phyloP scores from a whole-genome alignment of 495 filamentous ascomycete species.

The Halenospora varia region DNA sequence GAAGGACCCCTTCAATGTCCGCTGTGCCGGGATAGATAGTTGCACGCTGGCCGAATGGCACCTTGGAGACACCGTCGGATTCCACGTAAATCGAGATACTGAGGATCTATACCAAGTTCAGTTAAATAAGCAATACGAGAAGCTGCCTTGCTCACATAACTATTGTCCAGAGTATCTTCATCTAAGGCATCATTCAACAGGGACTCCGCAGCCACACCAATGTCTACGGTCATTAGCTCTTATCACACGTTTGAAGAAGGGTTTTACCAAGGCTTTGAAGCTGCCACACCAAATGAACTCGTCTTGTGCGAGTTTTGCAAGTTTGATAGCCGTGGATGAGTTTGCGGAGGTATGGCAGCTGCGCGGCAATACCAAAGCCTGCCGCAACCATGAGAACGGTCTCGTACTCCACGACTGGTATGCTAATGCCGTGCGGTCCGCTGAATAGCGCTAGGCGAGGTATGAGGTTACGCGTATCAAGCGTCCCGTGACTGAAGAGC shows the following conservation, averaged over 20 bases:
- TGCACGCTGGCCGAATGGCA: not conserved
- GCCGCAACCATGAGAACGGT: conserved; percentile 30
- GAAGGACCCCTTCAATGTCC: not conserved
- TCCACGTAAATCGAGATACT: conserved; percentile 1
- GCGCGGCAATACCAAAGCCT: too few species aligned
- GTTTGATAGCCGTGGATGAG: conserved; percentile 31
- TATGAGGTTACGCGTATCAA: conserved; percentile 17
- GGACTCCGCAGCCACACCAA: not conserved
- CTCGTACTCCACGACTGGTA: conserved; percentile 26
- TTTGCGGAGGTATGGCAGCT: conserved; percentile 31
- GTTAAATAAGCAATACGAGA: not conserved
- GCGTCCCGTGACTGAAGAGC: too few species aligned
- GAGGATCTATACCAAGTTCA: too few species aligned
- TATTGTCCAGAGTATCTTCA: not conserved
- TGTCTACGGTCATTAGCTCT: not conserved
- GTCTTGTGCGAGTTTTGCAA: conserved; percentile 19
- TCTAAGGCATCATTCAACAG: conserved; percentile 1
- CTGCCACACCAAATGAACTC: conserved; percentile 31
- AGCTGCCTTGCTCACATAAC: not conserved
- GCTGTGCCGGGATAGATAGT: too few species aligned
- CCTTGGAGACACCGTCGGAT: not conserved
- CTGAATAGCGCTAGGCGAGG: conserved; percentile 23
- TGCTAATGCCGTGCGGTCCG: conserved; percentile 27
- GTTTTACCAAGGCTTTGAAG: conserved; percentile 21
- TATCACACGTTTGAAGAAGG: not conserved